Percentiles rank a stretch among this genome's conserved stretches.
Conservation (phyloP, 2,329 filamentous ascomycete genomes). For the Exophiala phaeomuriformis region DNA sequence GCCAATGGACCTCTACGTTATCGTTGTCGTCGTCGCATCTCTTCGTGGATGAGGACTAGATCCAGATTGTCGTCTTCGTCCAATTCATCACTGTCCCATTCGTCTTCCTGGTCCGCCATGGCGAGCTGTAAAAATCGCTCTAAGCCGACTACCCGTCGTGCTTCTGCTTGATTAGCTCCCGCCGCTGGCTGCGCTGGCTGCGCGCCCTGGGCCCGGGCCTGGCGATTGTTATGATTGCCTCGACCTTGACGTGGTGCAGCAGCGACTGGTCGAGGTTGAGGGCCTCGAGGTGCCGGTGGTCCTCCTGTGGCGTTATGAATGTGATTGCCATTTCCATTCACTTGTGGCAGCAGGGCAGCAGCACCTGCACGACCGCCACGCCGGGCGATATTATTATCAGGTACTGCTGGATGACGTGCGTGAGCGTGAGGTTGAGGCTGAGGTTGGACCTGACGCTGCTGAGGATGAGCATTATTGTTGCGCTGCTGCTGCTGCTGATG, state of each 20-base stretch:
- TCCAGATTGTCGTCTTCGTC: constrained; percentile 33
- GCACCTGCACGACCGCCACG: no score
- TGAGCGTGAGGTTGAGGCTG: no score
- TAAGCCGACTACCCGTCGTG: constrained; percentile 32
- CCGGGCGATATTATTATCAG: no score
- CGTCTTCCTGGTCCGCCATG: constrained; percentile 49
- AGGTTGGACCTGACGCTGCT: neutral
- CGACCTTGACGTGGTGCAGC: neutral
- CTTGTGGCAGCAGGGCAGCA: no score
- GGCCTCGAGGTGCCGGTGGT: neutral
- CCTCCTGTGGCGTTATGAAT: no score
- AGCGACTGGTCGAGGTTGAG: neutral
- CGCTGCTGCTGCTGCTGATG: neutral
- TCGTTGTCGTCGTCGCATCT: no score
- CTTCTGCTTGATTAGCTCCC: no score
- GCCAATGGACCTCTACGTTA: no score
- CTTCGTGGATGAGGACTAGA: neutral
- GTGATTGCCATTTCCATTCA: no score
- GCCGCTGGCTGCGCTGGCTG: constrained; percentile 7
- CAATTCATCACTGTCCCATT: constrained; percentile 54
- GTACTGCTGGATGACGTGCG: no score
- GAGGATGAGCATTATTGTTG: neutral
- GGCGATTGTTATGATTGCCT: constrained; percentile 18
- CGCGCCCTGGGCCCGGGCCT: neutral
- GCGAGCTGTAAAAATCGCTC: constrained; percentile 49